Base-by-base conservation (phyloP, 345 rosid genomes). In the Sonneratia alba region DNA sequence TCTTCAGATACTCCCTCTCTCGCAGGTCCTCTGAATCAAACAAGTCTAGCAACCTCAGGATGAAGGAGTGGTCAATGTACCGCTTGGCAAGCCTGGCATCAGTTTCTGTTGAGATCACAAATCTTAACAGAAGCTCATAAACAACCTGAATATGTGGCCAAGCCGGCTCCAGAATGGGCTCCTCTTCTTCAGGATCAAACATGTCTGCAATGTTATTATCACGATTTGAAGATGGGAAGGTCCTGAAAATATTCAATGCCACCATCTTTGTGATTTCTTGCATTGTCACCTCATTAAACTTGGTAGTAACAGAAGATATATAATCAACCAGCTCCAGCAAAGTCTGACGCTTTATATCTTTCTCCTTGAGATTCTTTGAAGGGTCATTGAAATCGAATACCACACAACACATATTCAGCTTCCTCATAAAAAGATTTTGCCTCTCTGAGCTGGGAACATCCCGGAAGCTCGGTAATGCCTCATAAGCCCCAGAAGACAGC, bases 61-160 rank as follows among this genome's bases (percentile, higher is more conserved):
- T 79, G 68, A 93, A 93, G 0, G 87, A 80, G 62, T 90, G 98
- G 74, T 86, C 90, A 1, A 90, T 72, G 74, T 79, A 87, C 71
- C 85, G 84, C 82, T 90, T 92, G 51, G 96, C 85, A 75, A 85
- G 78, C 78, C 90, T 92, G 19, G 92, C 90, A 74, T 90, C 96
- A 3, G 90, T 83, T 82, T 88, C 95, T 36, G 95, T 77, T 22
- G 95, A 87, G 61, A 95, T 87, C 9, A 92, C 90, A 76, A 92
- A 83, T 83, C 98, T 86, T 66, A 90, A 69, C 67, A 92, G 81
- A 57, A 92, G 81, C 81, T 92, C 96, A 40, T 90, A 86, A 16
- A 88, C 98, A 70, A 86, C 79, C 84, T 92, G 98, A 84, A 92
- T 79, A 75, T 92, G 98, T 56, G 93, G 85, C 98, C 96, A 92